Base-by-base conservation (phyloP, 768 basidiomycete species). In the Lentinula aciculospora region DNA sequence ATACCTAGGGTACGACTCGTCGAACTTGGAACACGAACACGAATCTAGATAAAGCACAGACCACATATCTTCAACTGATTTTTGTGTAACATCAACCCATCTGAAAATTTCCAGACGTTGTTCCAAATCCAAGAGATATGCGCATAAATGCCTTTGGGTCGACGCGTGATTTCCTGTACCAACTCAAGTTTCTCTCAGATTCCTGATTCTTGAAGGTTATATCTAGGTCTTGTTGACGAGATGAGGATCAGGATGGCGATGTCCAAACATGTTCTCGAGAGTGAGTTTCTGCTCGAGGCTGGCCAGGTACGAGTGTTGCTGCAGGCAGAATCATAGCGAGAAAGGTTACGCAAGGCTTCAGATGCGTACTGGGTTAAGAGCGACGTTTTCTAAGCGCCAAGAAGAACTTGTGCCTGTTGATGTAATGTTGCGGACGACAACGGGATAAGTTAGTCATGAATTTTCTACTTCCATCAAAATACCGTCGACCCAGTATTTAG, bases 151-250 rank as follows among this genome's bases (percentile, higher is more conserved):
- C 51, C 32, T 3, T 4, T 48, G 17, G 51, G 15, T 32, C 51
- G 29, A 28, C 6, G 2, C 32, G 6, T 8, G 32, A 9, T 34
- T 53, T 29, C 32, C 10, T 29, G 51, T 23, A 5, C 5, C 15
- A 15, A 19, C 6, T 9, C 37, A 9, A 70, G 54, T 58, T 67
- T 66, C 54, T 65, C 47, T 66, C 66, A 67, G 21, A 62, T 62
- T 2, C 68, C 64, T 25, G 57, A 62, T 8, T 66, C 61, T 51
- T 70, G 69, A 27, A 59, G 23, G n/a, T n/a, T n/a, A n/a, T n/a
- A n/a, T 25, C 37, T 34, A 19, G 36, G 48, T 40, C 37, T 60
- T 60, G 25, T 50, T 39, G 12, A 60, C 44, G 12, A 60, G 53
- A 19, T 29, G 7, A 12, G 54, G 58, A 8, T 59, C 58, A 3